Percentiles rank a stretch among this genome's conserved stretches.
phyloP scores from a whole-genome alignment of 805 yeast genomes.

The Cyberlindnera galapagoensis region DNA sequence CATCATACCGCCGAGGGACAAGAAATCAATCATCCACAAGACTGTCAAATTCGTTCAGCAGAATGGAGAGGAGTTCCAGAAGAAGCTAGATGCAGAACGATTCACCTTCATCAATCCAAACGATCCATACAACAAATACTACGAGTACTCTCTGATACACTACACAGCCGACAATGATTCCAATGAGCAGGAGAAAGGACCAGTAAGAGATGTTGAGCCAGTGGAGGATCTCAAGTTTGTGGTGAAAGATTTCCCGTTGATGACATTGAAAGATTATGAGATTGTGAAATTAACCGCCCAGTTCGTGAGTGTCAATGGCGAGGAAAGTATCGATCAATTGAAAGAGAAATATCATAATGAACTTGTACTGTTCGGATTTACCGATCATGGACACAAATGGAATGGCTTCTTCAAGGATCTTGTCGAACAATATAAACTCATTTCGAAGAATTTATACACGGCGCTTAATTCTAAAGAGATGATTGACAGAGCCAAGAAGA shows the following conservation, averaged over 20 bases:
- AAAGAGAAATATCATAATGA: slow-evolving; percentile 28
- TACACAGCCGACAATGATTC: slow-evolving; percentile 17
- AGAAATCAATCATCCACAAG: slow-evolving; percentile 52
- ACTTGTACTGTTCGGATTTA: slow-evolving; percentile 61
- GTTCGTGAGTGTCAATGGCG: slow-evolving; percentile 57
- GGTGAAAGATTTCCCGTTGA: slow-evolving; percentile 23
- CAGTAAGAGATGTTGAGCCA: slow-evolving; percentile 2
- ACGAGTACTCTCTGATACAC: slow-evolving; percentile 38
- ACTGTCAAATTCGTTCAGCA: slow-evolving; percentile 65
- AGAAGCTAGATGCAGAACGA: slow-evolving; percentile 49
- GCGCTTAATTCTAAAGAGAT: slow-evolving; percentile 25
- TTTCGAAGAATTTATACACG: slow-evolving; percentile 20
- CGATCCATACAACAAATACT: slow-evolving; percentile 54
- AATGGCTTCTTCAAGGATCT: slow-evolving; percentile 42
- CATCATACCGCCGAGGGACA: slow-evolving; percentile 48
- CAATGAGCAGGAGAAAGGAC: slow-evolving; percentile 17
- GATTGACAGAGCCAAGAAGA: slow-evolving; percentile 38
- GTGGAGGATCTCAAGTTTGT: slow-evolving; percentile 11
- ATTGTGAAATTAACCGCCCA: slow-evolving; percentile 69
- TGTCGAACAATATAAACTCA: slow-evolving; percentile 47
- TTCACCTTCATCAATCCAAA: slow-evolving; percentile 56
- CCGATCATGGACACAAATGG: slow-evolving; percentile 54
- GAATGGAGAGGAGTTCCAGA: slow-evolving; percentile 65
- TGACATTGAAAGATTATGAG: slow-evolving; percentile 60
- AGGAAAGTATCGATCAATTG: slow-evolving; percentile 30